Percentiles rank a stretch among this genome's conserved stretches.
Conservation (phyloP, 148 eudicot species). For the Fagopyrum homotropicum region DNA sequence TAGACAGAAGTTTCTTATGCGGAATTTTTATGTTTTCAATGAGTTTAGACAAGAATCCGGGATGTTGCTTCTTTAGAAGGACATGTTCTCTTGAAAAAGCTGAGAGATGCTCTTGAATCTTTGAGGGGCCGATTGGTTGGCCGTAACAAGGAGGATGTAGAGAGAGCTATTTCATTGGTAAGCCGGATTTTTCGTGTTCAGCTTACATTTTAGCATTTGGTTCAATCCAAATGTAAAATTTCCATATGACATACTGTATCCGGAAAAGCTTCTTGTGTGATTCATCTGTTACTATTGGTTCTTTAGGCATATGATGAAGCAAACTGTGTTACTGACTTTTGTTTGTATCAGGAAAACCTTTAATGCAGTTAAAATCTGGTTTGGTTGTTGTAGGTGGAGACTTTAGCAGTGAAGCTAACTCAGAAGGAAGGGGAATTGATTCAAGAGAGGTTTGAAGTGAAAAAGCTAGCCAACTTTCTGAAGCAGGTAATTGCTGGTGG, state of each 20-base stretch:
- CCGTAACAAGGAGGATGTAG: slow-evolving; percentile 82
- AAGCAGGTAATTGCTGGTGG: slow-evolving; percentile 54
- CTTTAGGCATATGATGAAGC: too few relatives aligned
- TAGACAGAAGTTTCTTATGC: background rate
- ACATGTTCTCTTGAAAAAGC: slow-evolving; percentile 90
- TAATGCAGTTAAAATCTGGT: too few relatives aligned
- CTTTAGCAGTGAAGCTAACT: slow-evolving; percentile 88
- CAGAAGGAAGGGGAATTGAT: slow-evolving; percentile 91
- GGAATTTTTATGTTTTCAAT: background rate
- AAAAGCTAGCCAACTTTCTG: slow-evolving; percentile 73
- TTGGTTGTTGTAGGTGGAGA: slow-evolving; percentile 57
- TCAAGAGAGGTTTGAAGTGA: slow-evolving; percentile 95
- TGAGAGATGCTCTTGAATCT: slow-evolving; percentile 79
- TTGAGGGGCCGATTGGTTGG: slow-evolving; percentile 80
- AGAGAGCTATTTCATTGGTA: slow-evolving; percentile 92
- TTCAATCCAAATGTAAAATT: background rate
- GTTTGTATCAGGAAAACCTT: too few relatives aligned
- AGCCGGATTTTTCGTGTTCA: background rate
- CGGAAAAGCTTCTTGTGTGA: too few relatives aligned
- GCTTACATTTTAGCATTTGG: background rate
- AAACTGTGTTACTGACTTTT: too few relatives aligned
- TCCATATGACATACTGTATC: background rate
- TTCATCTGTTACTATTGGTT: too few relatives aligned
- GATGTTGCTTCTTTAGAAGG: slow-evolving; percentile 88
- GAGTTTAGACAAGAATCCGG: slow-evolving; percentile 66